Percentiles rank a stretch among this genome's conserved stretches.
Conservation (phyloP, 2,329 filamentous ascomycete genomes). For the Ophiocordyceps camponoti-saundersi region DNA sequence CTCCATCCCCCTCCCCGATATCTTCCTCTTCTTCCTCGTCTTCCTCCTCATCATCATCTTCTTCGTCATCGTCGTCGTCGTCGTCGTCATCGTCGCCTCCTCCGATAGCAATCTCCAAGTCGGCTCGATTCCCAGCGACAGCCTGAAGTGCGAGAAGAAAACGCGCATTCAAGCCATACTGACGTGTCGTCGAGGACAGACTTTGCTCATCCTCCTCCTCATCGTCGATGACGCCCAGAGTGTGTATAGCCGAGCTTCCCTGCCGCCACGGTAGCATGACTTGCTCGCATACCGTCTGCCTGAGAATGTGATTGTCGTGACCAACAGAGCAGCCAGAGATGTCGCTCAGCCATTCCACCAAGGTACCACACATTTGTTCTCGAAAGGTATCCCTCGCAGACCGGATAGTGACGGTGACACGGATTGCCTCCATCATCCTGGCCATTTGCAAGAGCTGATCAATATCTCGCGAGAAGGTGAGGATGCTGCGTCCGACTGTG, state of each 20-base stretch:
- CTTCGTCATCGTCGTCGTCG: conserved; percentile 11
- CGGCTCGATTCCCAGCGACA: conserved; percentile 11
- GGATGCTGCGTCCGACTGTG: conserved; percentile 68
- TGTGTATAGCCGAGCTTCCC: conserved; percentile 71
- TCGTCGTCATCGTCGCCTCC: conserved; percentile 13
- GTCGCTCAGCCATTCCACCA: conserved; percentile 90
- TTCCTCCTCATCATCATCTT: conserved; percentile 15
- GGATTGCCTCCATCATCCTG: conserved; percentile 82
- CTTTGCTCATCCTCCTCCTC: conserved; percentile 31
- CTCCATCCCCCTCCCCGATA: conserved; percentile 16
- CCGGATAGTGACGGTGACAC: conserved; percentile 86
- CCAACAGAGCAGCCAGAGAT: conserved; percentile 81
- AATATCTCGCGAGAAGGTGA: conserved; percentile 61
- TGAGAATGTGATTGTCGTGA: conserved; percentile 59
- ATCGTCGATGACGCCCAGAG: conserved; percentile 24
- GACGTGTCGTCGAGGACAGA: conserved; percentile 16
- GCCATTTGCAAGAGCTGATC: conserved; percentile 60
- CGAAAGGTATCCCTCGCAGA: conserved; percentile 89
- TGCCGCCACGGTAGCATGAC: conserved; percentile 74
- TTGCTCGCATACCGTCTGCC: conserved; percentile 77
- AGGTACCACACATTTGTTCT: conserved; percentile 96
- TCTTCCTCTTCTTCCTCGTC: conserved; percentile 18
- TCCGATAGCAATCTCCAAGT: conserved; percentile 11
- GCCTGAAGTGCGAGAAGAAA: conserved; percentile 20
- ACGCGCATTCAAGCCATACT: conserved; percentile 16